Conservation (phyloP, 106 monocot species). For the Dendrobium chrysotoxum region DNA sequence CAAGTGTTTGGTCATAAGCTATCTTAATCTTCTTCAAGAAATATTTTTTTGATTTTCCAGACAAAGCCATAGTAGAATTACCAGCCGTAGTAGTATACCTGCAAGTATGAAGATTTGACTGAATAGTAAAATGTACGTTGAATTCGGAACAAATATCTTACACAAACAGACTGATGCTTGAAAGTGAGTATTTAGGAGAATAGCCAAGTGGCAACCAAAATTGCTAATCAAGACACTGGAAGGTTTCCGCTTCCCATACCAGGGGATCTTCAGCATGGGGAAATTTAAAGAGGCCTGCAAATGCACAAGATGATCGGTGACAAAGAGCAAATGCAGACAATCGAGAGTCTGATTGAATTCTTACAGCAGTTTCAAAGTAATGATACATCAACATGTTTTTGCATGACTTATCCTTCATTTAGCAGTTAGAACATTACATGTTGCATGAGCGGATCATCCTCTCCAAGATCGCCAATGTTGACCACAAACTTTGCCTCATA, state of each 20-base stretch:
- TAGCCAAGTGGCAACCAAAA: neutral
- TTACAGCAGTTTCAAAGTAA: neutral
- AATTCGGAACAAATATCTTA: neutral
- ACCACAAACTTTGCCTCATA: constrained; percentile 45
- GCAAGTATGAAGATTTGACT: neutral
- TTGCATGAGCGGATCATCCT: constrained; percentile 45
- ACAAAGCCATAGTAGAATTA: neutral
- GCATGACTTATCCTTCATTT: neutral
- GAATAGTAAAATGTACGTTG: neutral
- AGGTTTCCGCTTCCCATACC: constrained; percentile 15
- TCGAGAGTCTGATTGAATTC: neutral
- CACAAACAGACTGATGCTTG: neutral
- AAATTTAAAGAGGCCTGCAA: constrained; percentile 45
- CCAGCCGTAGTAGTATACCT: constrained; percentile 9
- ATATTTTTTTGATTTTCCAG: neutral
- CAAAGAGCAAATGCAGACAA: constrained; percentile 2
- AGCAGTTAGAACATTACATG: constrained; percentile 35
- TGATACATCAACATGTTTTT: neutral
- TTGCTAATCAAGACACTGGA: neutral
- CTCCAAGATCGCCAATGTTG: constrained; percentile 44
- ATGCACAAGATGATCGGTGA: neutral
- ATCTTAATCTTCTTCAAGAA: constrained; percentile 11
- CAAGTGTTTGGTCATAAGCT: constrained; percentile 1
- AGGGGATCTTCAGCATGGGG: constrained; percentile 36
- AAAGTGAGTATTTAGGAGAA: neutral